Conservation (phyloP, 2,329 filamentous ascomycete genomes). For the Calonectria pteridis region DNA sequence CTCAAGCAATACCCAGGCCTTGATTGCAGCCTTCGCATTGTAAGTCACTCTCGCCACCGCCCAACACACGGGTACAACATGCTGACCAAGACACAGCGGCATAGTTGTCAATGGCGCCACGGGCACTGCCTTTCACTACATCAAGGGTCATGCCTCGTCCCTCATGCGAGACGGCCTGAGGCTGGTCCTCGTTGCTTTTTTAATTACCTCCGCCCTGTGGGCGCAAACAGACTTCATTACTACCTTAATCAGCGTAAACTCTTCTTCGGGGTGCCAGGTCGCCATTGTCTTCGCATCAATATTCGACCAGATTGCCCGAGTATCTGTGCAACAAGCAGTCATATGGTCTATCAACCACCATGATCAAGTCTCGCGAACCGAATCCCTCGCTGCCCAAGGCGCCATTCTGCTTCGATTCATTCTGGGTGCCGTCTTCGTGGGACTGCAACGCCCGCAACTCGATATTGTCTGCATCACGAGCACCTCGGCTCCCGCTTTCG, state of each 20-base stretch:
- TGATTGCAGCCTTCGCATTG: conserved; percentile 68
- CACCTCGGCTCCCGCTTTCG: conserved; percentile 58
- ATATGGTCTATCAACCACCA: conserved; percentile 62
- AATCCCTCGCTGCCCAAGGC: conserved; percentile 58
- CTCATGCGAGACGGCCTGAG: conserved; percentile 70
- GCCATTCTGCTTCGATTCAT: conserved; percentile 62
- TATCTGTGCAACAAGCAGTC: conserved; percentile 66
- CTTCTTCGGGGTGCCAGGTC: conserved; percentile 62
- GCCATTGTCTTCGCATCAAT: conserved; percentile 64
- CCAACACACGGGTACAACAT: conserved; percentile 22
- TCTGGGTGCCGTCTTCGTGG: conserved; percentile 67
- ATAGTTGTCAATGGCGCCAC: conserved; percentile 66
- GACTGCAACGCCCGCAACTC: conserved; percentile 65
- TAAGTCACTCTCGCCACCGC: conserved; percentile 47
- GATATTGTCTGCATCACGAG: conserved; percentile 64
- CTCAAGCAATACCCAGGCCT: conserved; percentile 59
- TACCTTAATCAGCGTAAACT: conserved; percentile 59
- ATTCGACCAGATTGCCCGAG: conserved; percentile 69
- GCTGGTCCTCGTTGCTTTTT: conserved; percentile 72
- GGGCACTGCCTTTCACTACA: conserved; percentile 59
- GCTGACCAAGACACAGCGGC: conserved; percentile 55
- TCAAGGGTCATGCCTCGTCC: conserved; percentile 61
- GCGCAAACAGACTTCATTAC: conserved; percentile 64
- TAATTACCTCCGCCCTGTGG: conserved; percentile 66
- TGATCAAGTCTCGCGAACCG: conserved; percentile 51